Percentiles rank a stretch among this genome's conserved stretches.
Evolutionary conservation across 768 basidiomycete genomes (phyloP).

Genomic region (Russula brevipes): DNA sequence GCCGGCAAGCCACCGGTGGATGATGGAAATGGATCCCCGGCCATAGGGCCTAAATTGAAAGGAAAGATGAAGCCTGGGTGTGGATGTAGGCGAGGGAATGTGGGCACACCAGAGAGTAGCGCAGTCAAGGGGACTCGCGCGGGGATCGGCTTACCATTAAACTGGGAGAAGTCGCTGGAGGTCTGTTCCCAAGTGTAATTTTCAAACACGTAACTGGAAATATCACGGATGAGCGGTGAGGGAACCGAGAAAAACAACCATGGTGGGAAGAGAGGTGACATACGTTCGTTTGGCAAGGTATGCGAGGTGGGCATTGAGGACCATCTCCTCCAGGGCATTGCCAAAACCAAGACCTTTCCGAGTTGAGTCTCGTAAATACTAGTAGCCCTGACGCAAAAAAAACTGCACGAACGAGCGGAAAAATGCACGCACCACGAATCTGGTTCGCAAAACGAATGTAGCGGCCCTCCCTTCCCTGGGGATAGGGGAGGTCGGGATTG

Average conservation of each 20-base stretch:
- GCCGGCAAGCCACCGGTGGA: conserved; percentile 34
- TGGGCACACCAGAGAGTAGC: conserved; percentile 42
- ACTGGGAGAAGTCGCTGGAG: conserved; percentile 37
- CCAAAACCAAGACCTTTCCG: conserved; percentile 51
- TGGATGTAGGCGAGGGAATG: too few species aligned
- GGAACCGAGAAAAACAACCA: too few species aligned
- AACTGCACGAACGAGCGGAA: neutral
- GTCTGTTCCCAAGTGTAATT: conserved; percentile 52
- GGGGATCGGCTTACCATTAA: conserved; percentile 47
- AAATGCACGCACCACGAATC: neutral
- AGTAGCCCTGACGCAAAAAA: neutral
- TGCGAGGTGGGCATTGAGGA: too few species aligned
- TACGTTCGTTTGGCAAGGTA: conserved; percentile 24
- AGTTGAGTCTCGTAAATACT: neutral
- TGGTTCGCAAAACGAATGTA: conserved; percentile 22
- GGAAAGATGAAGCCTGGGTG: neutral
- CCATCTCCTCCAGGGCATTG: conserved; percentile 40
- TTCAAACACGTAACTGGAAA: conserved; percentile 25
- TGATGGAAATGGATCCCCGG: conserved; percentile 36
- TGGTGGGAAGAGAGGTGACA: conserved; percentile 27
- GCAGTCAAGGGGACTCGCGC: conserved; percentile 51
- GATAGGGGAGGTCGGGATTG: neutral
- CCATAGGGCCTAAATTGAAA: conserved; percentile 35
- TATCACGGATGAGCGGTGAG: conserved; percentile 17
- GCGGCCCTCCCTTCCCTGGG: conserved; percentile 1